A percentile compares a stretch with the other conserved stretches of the same genome.
Evolutionary conservation across 2,329 filamentous ascomycete species (phyloP).

Genomic region (Raffaelea ambrosiae): DNA sequence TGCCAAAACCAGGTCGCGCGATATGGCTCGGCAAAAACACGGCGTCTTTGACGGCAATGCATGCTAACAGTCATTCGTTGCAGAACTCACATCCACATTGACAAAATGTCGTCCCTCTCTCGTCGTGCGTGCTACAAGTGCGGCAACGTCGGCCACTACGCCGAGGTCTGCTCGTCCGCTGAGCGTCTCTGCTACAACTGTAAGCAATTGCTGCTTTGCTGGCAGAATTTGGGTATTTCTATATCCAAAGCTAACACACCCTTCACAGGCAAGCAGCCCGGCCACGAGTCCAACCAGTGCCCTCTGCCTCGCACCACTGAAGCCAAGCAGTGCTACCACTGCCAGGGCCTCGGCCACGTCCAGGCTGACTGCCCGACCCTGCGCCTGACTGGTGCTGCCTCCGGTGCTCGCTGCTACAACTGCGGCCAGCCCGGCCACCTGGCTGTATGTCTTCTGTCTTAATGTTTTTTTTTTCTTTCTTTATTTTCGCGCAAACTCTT

Average conservation of each 20-base stretch:
- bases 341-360: constrained; percentile 95
- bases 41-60: neutral
- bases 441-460: constrained; percentile 52
- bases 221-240: neutral
- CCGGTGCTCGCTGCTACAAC: constrained; percentile 89
- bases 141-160: constrained; percentile 73
- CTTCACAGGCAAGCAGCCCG: constrained; percentile 66
- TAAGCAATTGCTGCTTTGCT: constrained; percentile 34
- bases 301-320: constrained; percentile 94
- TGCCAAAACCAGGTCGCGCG: too few species aligned
- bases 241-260: neutral
- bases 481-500: neutral
- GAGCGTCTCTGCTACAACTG: constrained; percentile 99
- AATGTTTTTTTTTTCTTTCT: neutral
- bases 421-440: constrained; percentile 90
- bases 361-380: constrained; percentile 98
- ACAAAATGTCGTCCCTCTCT: constrained; percentile 68
- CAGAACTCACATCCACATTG: constrained; percentile 14
- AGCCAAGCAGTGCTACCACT: constrained; percentile 99
- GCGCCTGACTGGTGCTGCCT: constrained; percentile 74
- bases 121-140: constrained; percentile 78
- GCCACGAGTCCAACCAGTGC: constrained; percentile 96
- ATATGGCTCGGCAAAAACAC: too few species aligned
- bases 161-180: constrained; percentile 92
- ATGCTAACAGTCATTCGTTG: neutral